Percentiles rank a stretch among this genome's conserved stretches.
phyloP scores from a whole-genome alignment of 768 basidiomycete species.

The Rossbeevera mucosa region DNA sequence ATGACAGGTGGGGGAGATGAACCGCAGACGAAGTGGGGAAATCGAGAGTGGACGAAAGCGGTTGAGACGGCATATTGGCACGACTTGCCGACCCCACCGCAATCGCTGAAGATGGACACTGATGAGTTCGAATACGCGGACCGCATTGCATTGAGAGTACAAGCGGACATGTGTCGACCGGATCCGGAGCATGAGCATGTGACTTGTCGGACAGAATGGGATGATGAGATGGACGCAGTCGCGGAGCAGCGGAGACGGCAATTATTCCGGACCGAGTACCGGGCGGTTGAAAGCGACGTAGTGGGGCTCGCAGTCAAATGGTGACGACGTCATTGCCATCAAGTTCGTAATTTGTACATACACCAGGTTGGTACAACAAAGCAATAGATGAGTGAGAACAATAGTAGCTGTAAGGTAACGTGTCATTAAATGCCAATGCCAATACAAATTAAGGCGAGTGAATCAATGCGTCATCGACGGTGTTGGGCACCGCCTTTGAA shows the following conservation, averaged over 20 bases:
- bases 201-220: conserved; percentile 32
- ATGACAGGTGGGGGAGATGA: conserved; percentile 13
- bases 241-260: conserved; percentile 42
- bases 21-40: conserved; percentile 59
- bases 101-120: conserved; percentile 31
- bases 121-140: conserved; percentile 28
- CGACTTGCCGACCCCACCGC: conserved; percentile 42
- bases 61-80: conserved; percentile 87
- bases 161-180: conserved; percentile 39
- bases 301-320: conserved; percentile 73
- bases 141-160: conserved; percentile 34
- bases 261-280: conserved; percentile 74
- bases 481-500: conserved; percentile 44
- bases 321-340: conserved; percentile 34
- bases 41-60: conserved; percentile 73
- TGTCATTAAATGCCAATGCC: conserved; percentile 20
- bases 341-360: conserved; percentile 12
- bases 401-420: conserved; percentile 28
- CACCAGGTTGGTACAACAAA: conserved; percentile 21
- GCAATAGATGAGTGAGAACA: conserved; percentile 11
- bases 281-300: conserved; percentile 82
- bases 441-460: conserved; percentile 4
- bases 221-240: conserved; percentile 35
- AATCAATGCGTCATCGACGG: conserved; percentile 26
- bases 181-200: conserved; percentile 26